Evolutionary conservation across 441 rosid species (phyloP), one percentile per base, ranked within the genome.

Genomic region (Erodium moschatum): DNA sequence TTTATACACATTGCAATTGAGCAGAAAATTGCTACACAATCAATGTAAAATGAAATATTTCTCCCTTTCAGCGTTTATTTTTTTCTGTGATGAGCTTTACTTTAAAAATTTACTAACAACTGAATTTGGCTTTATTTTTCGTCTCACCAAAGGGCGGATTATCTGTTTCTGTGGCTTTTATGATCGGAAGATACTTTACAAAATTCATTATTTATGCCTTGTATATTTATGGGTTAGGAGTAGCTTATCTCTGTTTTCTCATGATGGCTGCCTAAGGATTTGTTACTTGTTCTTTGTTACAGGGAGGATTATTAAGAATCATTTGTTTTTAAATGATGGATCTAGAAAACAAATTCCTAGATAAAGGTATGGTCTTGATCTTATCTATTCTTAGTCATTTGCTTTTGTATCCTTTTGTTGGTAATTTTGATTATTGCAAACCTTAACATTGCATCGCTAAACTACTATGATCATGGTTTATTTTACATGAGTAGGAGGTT

Each of bases 321-420:
- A 76, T 35, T 61, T 60, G 72, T 72, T 68, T 75, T 70, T 67
- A 69, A 62, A 70, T 12, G 73, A 85, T 85, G 89, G 86, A 86
- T 58, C 54, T 80, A 66, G 87, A 85, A 72, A 87, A 85, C 69
- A 83, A 81, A 73, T 75, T 77, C 67, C 74, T 74, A 8, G 72
- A 77, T 40, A 85, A 76, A 82, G 86, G 89, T 86, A 74, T 66
- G 73, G 11, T 63, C 66, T 76, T 74, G 63, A 31, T 73, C 40
- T 70, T 50, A 64, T 42, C 40, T 46, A 8, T 42, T 70, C 50
- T 0, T 31, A 60, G 54, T 38, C 71, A 27, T 64, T 70, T 64
- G 67, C 9, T 63, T 67, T 64, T 42, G 6, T 60, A 10, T 18
- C 10, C 31, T 71, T n/a, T 0, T 65, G 60, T 31, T 67, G 31